These are phyloP conservation scores for Colletotrichum aenigma DNA, from an alignment of 2,329 filamentous ascomycete genomes.

Conservation along the genomic window DNA sequence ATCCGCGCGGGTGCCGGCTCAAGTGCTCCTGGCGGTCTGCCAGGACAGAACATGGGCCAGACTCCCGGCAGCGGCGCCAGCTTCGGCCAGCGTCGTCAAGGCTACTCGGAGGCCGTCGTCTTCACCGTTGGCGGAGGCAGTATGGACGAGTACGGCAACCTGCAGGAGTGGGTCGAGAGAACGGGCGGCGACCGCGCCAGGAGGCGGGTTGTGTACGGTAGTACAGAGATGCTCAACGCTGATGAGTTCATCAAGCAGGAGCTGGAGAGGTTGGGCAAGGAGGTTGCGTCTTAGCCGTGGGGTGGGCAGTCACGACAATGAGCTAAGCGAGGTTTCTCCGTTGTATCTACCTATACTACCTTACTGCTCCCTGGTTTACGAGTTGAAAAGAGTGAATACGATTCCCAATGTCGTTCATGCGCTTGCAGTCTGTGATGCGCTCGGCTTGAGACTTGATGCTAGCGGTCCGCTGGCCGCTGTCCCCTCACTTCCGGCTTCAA, in stretches of 20 bases:
- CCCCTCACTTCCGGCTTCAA: neutral
- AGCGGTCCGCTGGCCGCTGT: neutral
- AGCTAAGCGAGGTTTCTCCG: neutral
- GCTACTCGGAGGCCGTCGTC: slow-evolving; percentile 89
- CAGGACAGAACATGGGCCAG: slow-evolving; percentile 45
- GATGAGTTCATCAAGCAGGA: slow-evolving; percentile 69
- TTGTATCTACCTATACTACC: neutral
- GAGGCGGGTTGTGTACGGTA: slow-evolving; percentile 91
- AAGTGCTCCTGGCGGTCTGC: slow-evolving; percentile 50
- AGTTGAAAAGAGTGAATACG: neutral
- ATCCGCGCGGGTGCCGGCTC: slow-evolving; percentile 50
- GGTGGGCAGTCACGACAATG: neutral
- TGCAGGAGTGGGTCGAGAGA: slow-evolving; percentile 93
- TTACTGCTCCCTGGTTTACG: neutral
- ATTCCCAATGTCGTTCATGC: neutral
- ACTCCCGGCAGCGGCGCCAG: slow-evolving; percentile 74
- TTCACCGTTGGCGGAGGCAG: slow-evolving; percentile 95
- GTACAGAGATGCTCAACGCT: slow-evolving; percentile 80
- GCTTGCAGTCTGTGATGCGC: neutral
- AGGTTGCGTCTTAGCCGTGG: slow-evolving; percentile 44
- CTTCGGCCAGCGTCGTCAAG: slow-evolving; percentile 89
- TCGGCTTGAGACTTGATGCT: neutral
- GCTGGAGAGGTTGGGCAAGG: slow-evolving; percentile 65
- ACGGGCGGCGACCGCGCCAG: slow-evolving; percentile 70
- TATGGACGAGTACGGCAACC: slow-evolving; percentile 98